Evolutionary conservation across 306 rosid genomes (phyloP).

Genomic region (Quercus bicolor): DNA sequence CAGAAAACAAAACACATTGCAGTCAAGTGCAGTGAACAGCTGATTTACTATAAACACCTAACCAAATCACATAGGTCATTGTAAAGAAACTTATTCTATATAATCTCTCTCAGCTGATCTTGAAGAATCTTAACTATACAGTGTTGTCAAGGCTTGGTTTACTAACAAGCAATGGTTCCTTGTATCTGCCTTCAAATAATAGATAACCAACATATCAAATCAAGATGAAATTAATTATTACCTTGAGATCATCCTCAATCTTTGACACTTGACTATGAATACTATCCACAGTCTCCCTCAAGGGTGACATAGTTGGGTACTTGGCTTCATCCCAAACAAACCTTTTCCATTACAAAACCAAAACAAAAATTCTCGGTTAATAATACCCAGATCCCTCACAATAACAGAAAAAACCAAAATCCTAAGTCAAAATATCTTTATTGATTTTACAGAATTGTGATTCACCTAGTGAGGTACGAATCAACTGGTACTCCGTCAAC

Average conservation of each 20-base stretch:
- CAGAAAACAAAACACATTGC: background rate
- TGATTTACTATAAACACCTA: background rate
- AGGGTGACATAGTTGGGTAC: conserved; percentile 85
- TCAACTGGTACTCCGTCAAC: conserved; percentile 98
- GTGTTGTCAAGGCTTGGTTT: background rate
- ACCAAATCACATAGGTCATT: background rate
- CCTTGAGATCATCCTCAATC: conserved; percentile 97
- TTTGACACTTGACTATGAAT: conserved; percentile 86
- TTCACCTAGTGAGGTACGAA: conserved; percentile 87
- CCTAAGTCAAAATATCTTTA: conserved; percentile 4
- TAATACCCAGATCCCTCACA: background rate
- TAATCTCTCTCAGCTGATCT: background rate
- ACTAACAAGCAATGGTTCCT: background rate
- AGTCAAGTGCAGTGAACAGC: background rate
- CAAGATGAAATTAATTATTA: conserved; percentile 2
- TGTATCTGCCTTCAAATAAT: conserved; percentile 16
- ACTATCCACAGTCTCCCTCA: conserved; percentile 71
- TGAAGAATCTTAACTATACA: background rate
- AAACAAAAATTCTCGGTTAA: conserved; percentile 5
- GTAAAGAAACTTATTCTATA: background rate
- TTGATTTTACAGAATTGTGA: background rate
- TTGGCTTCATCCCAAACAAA: conserved; percentile 97
- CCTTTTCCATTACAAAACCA: conserved; percentile 27
- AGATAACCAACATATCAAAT: conserved; percentile 9
- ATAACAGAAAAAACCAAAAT: background rate